These are phyloP conservation scores for Extremus antarcticus DNA, from an alignment of 495 filamentous ascomycete species.

Conservation along the genomic window DNA sequence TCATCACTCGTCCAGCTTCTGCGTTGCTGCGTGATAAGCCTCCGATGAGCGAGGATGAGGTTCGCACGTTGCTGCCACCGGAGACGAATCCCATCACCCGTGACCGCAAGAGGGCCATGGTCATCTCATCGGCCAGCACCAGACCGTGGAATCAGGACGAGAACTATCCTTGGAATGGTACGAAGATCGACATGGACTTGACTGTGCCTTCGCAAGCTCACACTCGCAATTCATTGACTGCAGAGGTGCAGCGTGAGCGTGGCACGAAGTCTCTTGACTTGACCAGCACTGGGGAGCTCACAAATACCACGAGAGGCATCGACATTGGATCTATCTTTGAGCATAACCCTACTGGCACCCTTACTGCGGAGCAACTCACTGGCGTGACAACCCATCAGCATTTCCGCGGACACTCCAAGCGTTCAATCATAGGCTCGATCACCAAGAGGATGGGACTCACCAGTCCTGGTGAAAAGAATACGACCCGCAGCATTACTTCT, in stretches of 20 bases:
- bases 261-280: conserved; percentile 14
- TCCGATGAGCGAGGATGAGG: conserved; percentile 14
- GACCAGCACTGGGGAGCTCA: conserved; percentile 1
- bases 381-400: conserved; percentile 7
- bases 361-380: conserved; percentile 19
- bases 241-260: conserved; percentile 6
- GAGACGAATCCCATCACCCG: conserved; percentile 21
- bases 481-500: conserved; percentile 6
- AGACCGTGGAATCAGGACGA: conserved; percentile 31
- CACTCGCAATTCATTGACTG: conserved; percentile 6
- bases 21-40: conserved; percentile 7
- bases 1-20: conserved; percentile 10
- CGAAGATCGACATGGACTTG: conserved; percentile 24
- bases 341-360: conserved; percentile 3
- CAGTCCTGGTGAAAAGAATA: background rate
- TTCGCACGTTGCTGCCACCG: conserved; percentile 16
- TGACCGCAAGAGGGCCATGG: conserved; percentile 11
- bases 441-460: conserved; percentile 16
- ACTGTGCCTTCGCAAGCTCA: conserved; percentile 21
- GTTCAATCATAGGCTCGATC: conserved; percentile 18
- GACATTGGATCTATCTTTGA: conserved; percentile 18
- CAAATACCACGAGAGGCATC: conserved; percentile 13
- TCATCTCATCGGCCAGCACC: conserved; percentile 15
- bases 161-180: conserved; percentile 31
- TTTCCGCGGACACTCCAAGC: conserved; percentile 15